A percentile compares a stretch with the other conserved stretches of the same genome.
phyloP scores from a whole-genome alignment of 1,284 basidiomycete genomes.

The Puccinia coronata region DNA sequence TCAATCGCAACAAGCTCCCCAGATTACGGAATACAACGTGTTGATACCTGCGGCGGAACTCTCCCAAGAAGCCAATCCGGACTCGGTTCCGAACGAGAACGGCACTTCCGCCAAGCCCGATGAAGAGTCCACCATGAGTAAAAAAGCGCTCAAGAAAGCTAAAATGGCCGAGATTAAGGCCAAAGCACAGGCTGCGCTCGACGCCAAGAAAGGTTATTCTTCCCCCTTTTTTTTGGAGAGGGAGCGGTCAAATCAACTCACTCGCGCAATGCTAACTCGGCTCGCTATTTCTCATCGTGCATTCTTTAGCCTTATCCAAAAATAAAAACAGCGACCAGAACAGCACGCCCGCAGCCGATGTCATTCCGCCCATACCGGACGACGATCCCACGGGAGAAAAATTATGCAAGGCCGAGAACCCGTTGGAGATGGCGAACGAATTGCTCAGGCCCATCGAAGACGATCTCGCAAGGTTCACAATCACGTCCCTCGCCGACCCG shows the following conservation, averaged over 20 bases:
- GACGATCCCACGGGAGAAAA: constrained; percentile 80
- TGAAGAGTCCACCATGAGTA: constrained; percentile 17
- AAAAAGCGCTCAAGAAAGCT: constrained; percentile 45
- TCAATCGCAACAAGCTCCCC: neutral
- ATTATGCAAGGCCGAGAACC: constrained; percentile 68
- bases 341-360: constrained; percentile 18
- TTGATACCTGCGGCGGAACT: constrained; percentile 1
- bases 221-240: neutral
- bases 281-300: neutral
- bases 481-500: neutral
- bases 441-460: constrained; percentile 69
- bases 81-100: neutral
- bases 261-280: neutral
- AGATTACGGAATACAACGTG: constrained; percentile 42
- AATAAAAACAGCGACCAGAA: constrained; percentile 23
- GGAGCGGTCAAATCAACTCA: neutral
- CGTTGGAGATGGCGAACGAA: constrained; percentile 75
- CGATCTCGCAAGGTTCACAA: neutral
- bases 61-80: constrained; percentile 5
- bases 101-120: neutral
- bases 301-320: constrained; percentile 28
- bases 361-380: constrained; percentile 61
- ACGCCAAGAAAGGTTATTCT: constrained; percentile 45
- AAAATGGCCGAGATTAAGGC: constrained; percentile 48
- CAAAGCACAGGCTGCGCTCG: constrained; percentile 39